A percentile compares a stretch with the other conserved stretches of the same genome.
phyloP scores from a whole-genome alignment of 352 stramenopile species.

The Paralagenidium karlingii region DNA sequence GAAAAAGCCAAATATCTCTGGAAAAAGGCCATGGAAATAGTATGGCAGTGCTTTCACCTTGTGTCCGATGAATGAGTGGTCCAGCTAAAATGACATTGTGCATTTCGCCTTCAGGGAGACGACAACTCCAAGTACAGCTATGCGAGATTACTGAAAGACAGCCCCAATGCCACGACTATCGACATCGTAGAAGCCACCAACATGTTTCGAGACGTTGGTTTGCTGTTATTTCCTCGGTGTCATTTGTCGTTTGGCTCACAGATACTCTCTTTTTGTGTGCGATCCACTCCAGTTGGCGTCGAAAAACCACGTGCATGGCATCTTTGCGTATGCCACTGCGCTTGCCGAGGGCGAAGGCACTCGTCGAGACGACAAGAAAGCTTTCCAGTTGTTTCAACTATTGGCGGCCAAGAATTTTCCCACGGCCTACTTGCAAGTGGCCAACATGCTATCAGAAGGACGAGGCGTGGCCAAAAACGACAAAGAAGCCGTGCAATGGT shows the following conservation, averaged over 20 bases:
- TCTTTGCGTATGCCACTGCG: slow-evolving; percentile 69
- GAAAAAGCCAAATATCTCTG: slow-evolving; percentile 68
- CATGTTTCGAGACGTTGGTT: too few relatives aligned
- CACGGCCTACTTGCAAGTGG: slow-evolving; percentile 67
- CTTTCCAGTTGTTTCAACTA: slow-evolving; percentile 63
- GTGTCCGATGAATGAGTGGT: not conserved
- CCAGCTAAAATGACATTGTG: not conserved
- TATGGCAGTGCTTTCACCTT: slow-evolving; percentile 3
- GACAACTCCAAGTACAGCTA: slow-evolving; percentile 79
- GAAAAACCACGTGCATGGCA: slow-evolving; percentile 54
- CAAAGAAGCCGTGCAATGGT: slow-evolving; percentile 47
- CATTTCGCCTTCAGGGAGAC: slow-evolving; percentile 33
- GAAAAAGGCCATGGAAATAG: slow-evolving; percentile 74
- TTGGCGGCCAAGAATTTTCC: slow-evolving; percentile 50
- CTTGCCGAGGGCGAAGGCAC: slow-evolving; percentile 64
- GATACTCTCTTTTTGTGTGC: too few relatives aligned
- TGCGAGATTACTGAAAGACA: slow-evolving; percentile 69
- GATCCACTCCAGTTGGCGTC: slow-evolving; percentile 38
- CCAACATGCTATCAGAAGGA: slow-evolving; percentile 3
- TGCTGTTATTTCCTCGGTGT: too few relatives aligned
- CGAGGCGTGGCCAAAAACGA: slow-evolving; percentile 31
- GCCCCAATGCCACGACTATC: too few relatives aligned
- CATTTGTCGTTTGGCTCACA: too few relatives aligned
- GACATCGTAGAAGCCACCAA: too few relatives aligned
- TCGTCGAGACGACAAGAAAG: slow-evolving; percentile 58